phyloP scores from a whole-genome alignment of 768 basidiomycete species.

The Tremella fuciformis region DNA sequence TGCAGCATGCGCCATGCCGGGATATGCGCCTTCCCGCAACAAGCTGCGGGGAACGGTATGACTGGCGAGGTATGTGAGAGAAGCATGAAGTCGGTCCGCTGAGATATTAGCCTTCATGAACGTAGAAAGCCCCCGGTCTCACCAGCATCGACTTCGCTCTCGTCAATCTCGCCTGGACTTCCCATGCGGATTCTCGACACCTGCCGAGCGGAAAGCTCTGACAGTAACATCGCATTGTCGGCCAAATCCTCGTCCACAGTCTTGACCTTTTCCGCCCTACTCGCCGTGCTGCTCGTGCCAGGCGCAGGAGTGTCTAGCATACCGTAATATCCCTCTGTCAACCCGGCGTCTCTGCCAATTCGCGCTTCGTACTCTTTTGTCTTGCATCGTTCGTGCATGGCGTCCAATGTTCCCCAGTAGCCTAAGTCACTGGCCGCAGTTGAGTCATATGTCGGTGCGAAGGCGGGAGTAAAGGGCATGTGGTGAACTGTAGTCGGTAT shows the following conservation, averaged over 20 bases:
- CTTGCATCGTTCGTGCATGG: constrained; percentile 32
- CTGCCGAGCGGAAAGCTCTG: constrained; percentile 44
- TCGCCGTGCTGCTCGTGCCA: not conserved
- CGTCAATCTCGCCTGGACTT: constrained; percentile 9
- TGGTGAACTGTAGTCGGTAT: constrained; percentile 12
- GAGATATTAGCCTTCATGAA: not conserved
- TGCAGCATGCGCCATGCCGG: constrained; percentile 31
- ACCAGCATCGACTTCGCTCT: constrained; percentile 42
- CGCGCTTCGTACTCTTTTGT: constrained; percentile 26
- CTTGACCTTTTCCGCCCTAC: constrained; percentile 6
- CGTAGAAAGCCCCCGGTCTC: constrained; percentile 19
- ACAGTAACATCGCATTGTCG: constrained; percentile 32
- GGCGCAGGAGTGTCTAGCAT: not conserved
- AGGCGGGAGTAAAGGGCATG: constrained; percentile 37
- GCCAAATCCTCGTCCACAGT: not conserved
- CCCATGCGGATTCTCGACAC: constrained; percentile 35
- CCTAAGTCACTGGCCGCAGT: constrained; percentile 31
- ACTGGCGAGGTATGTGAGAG: constrained; percentile 29
- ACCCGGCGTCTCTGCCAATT: not conserved
- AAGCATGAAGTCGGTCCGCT: constrained; percentile 34
- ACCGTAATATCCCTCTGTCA: constrained; percentile 4
- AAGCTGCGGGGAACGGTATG: constrained; percentile 25
- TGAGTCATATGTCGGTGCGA: constrained; percentile 46
- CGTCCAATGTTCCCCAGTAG: constrained; percentile 39
- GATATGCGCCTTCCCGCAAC: not conserved